These are phyloP conservation scores for Cercospora sp. DNA, from an alignment of 2,329 filamentous ascomycete species.

Conservation along the genomic window DNA sequence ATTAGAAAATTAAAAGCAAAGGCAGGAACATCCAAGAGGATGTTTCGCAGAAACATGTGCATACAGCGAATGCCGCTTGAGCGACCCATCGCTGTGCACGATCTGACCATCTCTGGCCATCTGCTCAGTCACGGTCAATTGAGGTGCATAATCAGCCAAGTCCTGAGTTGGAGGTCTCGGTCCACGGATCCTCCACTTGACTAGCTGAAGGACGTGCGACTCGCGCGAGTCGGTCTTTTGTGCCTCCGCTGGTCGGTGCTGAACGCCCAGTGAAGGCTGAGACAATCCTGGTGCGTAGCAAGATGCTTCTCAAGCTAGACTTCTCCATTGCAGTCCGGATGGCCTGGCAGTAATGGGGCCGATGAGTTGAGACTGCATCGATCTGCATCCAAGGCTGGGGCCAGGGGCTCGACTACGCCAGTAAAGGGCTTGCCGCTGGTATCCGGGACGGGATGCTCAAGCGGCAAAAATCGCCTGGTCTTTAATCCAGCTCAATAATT, in stretches of 20 bases:
- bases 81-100: background rate
- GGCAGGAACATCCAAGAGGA: background rate
- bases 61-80: background rate
- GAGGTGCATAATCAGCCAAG: background rate
- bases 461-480: background rate
- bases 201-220: background rate
- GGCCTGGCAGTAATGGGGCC: background rate
- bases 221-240: background rate
- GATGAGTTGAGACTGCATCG: background rate
- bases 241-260: background rate
- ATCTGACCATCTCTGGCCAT: background rate
- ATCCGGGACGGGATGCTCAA: background rate
- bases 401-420: background rate
- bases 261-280: background rate
- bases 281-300: background rate
- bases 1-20: background rate
- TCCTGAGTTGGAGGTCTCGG: background rate
- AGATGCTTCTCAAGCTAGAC: background rate
- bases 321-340: background rate
- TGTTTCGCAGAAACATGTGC: background rate
- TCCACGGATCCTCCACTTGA: background rate
- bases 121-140: background rate
- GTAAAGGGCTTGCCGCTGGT: background rate
- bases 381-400: background rate
- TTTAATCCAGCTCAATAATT: conserved; percentile 32